These are phyloP conservation scores for Linnemannia hyalina DNA, from an alignment of 192 early-diverging fungal species.

Conservation along the genomic window DNA sequence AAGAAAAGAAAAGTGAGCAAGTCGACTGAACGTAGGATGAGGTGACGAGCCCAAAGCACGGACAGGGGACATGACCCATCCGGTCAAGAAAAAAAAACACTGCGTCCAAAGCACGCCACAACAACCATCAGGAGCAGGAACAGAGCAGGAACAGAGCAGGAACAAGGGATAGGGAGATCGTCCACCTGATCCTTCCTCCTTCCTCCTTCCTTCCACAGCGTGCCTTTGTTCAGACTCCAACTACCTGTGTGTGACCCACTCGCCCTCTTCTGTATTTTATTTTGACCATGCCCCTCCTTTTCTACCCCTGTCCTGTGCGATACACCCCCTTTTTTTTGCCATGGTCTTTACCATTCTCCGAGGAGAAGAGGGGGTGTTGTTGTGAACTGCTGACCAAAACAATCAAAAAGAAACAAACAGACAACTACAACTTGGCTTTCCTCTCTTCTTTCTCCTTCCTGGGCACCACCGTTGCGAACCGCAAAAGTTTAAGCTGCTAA, in stretches of 20 bases:
- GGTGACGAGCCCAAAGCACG: neutral
- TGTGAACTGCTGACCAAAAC: neutral
- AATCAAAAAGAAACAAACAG: neutral
- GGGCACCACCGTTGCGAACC: neutral
- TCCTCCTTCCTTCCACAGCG: no score
- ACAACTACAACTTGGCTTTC: neutral
- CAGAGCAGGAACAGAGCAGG: neutral
- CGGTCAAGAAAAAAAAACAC: neutral
- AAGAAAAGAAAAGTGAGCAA: neutral
- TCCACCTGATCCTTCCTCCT: neutral
- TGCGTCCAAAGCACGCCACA: neutral
- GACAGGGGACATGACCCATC: neutral
- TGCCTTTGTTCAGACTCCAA: no score
- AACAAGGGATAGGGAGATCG: neutral
- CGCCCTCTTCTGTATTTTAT: neutral
- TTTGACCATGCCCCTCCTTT: conserved; percentile 1
- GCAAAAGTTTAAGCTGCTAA: neutral
- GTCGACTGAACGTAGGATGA: neutral
- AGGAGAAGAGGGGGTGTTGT: neutral
- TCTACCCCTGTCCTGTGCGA: neutral
- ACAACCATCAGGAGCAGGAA: neutral
- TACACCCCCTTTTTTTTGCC: neutral
- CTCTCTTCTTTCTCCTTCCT: neutral
- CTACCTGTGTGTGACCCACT: neutral
- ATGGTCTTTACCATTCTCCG: neutral